Base-by-base conservation (phyloP, 768 basidiomycete genomes). In the Kwoniella botswanensis region DNA sequence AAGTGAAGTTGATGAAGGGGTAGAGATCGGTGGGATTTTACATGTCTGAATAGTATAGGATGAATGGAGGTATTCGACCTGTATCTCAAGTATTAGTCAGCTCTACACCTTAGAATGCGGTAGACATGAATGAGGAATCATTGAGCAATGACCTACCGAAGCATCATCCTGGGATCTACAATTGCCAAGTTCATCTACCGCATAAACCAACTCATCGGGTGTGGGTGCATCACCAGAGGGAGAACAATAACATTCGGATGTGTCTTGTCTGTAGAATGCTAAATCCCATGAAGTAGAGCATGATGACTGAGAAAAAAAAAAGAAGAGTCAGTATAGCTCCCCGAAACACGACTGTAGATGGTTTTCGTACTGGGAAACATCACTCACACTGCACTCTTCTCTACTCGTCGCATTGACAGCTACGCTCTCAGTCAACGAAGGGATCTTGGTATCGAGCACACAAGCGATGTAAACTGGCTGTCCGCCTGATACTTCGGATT, bases 161-260 rank as follows among this genome's bases (percentile, higher is more conserved):
- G 67, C 59, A 54, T 68, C 67, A 68, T 68, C 67, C 13, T 61
- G 29, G 29, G 44, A 60, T 52, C 67, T 68, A 43, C 67, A 68
- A 42, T 68, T 68, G 3, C 67, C 67, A 4, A 21, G 5, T 4
- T 68, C 58, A 55, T 68, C 67, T n/a, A 55, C 41, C 6, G 67
- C 58, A 53, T 60, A 68, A 21, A 68, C 67, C 7, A 68, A 17
- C 42, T 68, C 67, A 42, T 68, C 67, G 7, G 67, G 50, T 17
- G 58, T 60, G 12, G 67, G 67, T 5, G 57, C 43, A 61, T 68
- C 67, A 15, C n/a, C 29, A 4, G 59, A 46, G 15, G 42, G 29
- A 24, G 67, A 18, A n/a, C 67, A 68, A 53, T 50, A 60, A 61
- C 67, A 68, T 60, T 68, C 57, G n/a, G 24, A 52, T 9, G 67